Base-by-base conservation (phyloP, 2,329 filamentous ascomycete species). In the Penicillium rolfsii region DNA sequence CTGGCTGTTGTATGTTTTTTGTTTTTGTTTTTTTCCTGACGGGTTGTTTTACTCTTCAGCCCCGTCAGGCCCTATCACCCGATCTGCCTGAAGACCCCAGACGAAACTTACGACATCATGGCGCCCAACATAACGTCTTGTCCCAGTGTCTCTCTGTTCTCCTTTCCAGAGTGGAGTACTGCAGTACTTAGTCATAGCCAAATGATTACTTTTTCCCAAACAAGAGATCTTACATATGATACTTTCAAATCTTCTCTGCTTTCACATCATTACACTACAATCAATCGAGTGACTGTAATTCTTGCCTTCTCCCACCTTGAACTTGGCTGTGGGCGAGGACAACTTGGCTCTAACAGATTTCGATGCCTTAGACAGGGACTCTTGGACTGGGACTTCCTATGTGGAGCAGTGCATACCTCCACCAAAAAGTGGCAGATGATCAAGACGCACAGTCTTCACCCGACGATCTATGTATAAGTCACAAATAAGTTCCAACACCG, bases 371-470 rank as follows among this genome's bases (percentile, higher is more conserved):
- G 7, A 19, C 40, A 22, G 40, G 40, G n/a, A 41, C 40, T 22
- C 19, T 22, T 22, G 19, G 19, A 19, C 40, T 41, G 40, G 40
- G n/a, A 41, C 40, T 22, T 41, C 40, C 55, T 73, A 70, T 1
- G 71, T 73, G 12, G 69, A 59, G 61, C 71, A 74, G 59, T 74
- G 71, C 43, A 73, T 67, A 24, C 71, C 71, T 3, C 71, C 71
- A 1, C 70, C 71, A 36, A 59, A 61, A n/a, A 71, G 57, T 5
- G 70, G 67, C 41, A 73, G 59, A n/a, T 55, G 62, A 58, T 61
- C 62, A 9, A 73, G 60, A 40, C 50, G 57, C 16, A 73, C 66
- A 38, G 62, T 64, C 30, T 49, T 57, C 22, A 73, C 62, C 49
- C 61, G 53, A 7, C 70, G 58, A 9, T 67, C 63, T 8, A 68